Evolutionary conservation across 2,329 filamentous ascomycete species (phyloP), one percentile per base, ranked within the genome.

Genomic region (Pochonia chlamydosporia): DNA sequence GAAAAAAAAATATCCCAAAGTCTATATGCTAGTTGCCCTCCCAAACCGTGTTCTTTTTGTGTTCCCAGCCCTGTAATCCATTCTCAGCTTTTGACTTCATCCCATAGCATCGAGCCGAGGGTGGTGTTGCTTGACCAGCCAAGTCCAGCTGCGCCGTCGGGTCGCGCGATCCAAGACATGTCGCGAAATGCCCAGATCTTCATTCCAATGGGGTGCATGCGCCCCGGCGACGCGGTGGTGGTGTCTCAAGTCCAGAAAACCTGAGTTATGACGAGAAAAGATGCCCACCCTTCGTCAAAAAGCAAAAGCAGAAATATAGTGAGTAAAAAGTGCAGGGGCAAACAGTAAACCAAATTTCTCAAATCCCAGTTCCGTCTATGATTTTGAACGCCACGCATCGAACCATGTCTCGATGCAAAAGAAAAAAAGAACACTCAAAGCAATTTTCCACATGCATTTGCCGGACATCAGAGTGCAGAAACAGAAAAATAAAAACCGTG

Each of bases 331-430:
- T 47, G 52, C 48, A 43, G 44, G 41, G 39, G n/a, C n/a, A 35
- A 50, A 52, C 58, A 56, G 40, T 39, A 48, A 53, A 59, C 35
- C 26, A 49, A 51, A 49, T 56, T 49, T n/a, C n/a, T n/a, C 40
- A 42, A 49, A 47, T 20, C 35, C 23, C 40, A 49, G 53, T 48
- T 49, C 62, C 54, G 54, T 66, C 60, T 65, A 64, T 63, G 46
- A 47, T 36, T 42, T 60, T 51, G 49, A 65, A 65, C 63, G 62
- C 63, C 63, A 50, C 50, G 56, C 54, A 52, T 40, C 36, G 54
- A 52, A 56, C 48, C 45, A 47, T 56, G 43, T 49, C 39, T 45
- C 37, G 13, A n/a, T n/a, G n/a, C n/a, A 40, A 44, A 39, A 5
- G 5, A 25, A 43, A 33, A 43, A 50, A 44, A 25, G 41, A 33